Conservation (phyloP, 306 rosid species). For the Malus asiatica region DNA sequence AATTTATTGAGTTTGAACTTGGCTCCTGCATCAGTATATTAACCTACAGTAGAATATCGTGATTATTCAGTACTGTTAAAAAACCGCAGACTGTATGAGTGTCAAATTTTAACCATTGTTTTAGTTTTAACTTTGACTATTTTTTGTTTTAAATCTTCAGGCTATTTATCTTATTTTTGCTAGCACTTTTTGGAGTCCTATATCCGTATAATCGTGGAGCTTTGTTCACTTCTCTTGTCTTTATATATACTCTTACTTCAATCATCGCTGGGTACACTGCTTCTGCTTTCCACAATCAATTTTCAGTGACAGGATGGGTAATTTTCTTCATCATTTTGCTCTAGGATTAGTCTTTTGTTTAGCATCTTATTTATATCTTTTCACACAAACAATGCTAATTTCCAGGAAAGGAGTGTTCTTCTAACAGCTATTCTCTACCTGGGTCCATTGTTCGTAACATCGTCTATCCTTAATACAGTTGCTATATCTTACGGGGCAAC, state of each 20-base stretch:
- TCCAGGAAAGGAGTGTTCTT: constrained; percentile 63
- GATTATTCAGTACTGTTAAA: not conserved
- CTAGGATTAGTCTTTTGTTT: not conserved
- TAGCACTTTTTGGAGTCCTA: constrained; percentile 58
- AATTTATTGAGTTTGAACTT: not conserved
- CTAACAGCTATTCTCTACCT: constrained; percentile 60
- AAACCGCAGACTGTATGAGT: not conserved
- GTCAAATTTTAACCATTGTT: not conserved
- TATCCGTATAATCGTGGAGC: constrained; percentile 83
- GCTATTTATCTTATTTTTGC: constrained; percentile 49
- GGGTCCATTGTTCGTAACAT: constrained; percentile 60
- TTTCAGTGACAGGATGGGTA: constrained; percentile 77
- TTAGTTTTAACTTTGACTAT: not conserved
- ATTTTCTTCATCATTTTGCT: not conserved
- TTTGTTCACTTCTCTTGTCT: constrained; percentile 47
- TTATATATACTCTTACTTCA: constrained; percentile 51
- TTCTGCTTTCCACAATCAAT: constrained; percentile 65
- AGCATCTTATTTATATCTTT: not conserved
- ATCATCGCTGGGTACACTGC: constrained; percentile 65
- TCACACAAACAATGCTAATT: constrained; percentile 17
- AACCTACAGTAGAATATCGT: too few relatives aligned
- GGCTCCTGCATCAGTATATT: not conserved
- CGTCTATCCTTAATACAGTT: constrained; percentile 53
- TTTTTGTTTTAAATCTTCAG: constrained; percentile 30
- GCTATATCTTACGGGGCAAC: constrained; percentile 62